Conservation (phyloP, 345 rosid species). For the Corchorus capsularis region DNA sequence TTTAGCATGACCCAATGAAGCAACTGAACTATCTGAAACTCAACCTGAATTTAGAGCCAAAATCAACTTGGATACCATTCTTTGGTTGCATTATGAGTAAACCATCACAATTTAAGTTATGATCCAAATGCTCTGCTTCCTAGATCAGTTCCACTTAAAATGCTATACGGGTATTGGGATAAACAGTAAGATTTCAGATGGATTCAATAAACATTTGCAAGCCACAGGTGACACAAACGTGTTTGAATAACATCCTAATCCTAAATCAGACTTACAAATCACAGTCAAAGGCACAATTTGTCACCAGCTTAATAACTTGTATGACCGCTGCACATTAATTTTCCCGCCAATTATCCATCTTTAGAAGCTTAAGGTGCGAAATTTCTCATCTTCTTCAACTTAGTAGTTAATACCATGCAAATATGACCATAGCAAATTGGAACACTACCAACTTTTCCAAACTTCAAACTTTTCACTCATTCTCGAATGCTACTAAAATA, state of each 20-base stretch:
- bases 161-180: neutral
- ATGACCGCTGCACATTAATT: neutral
- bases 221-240: neutral
- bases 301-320: neutral
- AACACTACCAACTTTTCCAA: neutral
- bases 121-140: neutral
- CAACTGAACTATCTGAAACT: neutral
- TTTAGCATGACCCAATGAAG: neutral
- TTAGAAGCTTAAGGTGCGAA: neutral
- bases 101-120: neutral
- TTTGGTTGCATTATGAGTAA: neutral
- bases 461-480: neutral
- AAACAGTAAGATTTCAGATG: neutral
- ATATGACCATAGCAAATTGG: neutral
- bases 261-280: neutral
- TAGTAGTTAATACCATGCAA: neutral
- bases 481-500: neutral
- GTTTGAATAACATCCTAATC: neutral
- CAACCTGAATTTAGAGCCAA: neutral
- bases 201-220: neutral
- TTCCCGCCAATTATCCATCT: neutral
- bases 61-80: neutral
- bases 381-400: constrained; percentile 4
- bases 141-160: neutral
- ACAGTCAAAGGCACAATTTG: neutral